Evolutionary conservation across 768 basidiomycete genomes (phyloP).

Genomic region (Lanmaoa rubissima): DNA sequence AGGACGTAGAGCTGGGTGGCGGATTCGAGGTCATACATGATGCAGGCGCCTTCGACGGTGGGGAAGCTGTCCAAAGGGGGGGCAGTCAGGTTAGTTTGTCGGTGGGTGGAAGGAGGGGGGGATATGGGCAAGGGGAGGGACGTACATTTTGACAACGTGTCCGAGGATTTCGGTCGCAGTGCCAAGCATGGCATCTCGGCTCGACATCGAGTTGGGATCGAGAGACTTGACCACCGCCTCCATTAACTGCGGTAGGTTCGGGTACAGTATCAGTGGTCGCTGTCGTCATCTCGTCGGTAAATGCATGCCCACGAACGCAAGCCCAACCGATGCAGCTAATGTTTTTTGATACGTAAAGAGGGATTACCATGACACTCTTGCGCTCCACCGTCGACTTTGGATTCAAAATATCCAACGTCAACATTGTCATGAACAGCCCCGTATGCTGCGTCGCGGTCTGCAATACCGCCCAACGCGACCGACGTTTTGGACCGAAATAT

Average conservation of each 20-base stretch:
- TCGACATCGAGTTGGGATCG: constrained; percentile 79
- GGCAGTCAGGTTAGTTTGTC: not conserved
- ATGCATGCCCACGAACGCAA: too few relatives aligned
- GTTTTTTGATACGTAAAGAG: too few relatives aligned
- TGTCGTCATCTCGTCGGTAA: constrained; percentile 26
- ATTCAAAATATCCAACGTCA: too few relatives aligned
- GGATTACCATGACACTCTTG: too few relatives aligned
- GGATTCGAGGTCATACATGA: constrained; percentile 86
- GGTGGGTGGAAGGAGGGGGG: too few relatives aligned
- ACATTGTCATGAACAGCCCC: too few relatives aligned
- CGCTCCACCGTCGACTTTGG: too few relatives aligned
- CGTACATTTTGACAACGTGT: constrained; percentile 88
- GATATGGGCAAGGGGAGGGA: not conserved
- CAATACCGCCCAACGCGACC: too few relatives aligned
- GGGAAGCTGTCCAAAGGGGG: constrained; percentile 60
- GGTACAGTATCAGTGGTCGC: constrained; percentile 83
- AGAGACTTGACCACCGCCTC: constrained; percentile 96
- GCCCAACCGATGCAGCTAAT: too few relatives aligned
- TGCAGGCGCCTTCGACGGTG: constrained; percentile 85
- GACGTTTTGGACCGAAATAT: too few relatives aligned
- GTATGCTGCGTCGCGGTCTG: too few relatives aligned
- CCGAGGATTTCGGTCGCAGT: constrained; percentile 93
- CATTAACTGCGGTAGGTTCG: constrained; percentile 79
- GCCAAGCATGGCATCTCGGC: constrained; percentile 82
- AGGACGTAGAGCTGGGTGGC: constrained; percentile 61